A percentile compares a stretch with the other conserved stretches of the same genome.
These are phyloP conservation scores for Chrysosporium keratinophilum DNA, from an alignment of 2,329 filamentous ascomycete species.

Conservation along the genomic window DNA sequence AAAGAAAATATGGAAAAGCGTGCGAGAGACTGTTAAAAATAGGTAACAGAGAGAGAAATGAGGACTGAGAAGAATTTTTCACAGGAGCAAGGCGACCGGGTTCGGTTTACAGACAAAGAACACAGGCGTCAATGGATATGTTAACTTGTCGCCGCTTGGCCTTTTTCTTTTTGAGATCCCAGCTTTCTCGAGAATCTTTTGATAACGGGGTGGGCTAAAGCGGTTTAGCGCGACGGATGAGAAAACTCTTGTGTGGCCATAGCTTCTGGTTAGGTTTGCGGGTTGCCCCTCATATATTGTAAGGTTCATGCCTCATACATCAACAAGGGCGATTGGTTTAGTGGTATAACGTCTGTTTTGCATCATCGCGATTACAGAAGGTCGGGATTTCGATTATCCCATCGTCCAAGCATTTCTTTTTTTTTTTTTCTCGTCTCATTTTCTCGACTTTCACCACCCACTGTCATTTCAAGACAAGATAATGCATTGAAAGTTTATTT, in stretches of 20 bases:
- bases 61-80: no score
- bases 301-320: not conserved
- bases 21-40: not conserved
- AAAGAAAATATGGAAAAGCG: constrained; percentile 2
- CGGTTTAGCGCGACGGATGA: no score
- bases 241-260: no score
- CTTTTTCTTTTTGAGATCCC: no score
- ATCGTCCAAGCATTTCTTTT: constrained; percentile 14
- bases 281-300: not conserved
- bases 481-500: no score
- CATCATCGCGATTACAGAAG: constrained; percentile 16
- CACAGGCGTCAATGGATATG: no score
- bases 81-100: no score
- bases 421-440: constrained; percentile 2
- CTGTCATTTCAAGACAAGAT: not conserved
- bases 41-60: not conserved
- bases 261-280: not conserved
- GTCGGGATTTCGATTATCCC: constrained; percentile 18
- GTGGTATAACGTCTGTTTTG: constrained; percentile 17
- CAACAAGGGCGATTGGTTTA: constrained; percentile 15
- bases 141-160: no score
- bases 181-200: no score
- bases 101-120: no score
- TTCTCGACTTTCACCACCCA: not conserved
- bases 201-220: not conserved